Evolutionary conservation across 768 basidiomycete species (phyloP), one percentile per base, ranked within the genome.

Genomic region (Chalciporus pseudorubinellus): DNA sequence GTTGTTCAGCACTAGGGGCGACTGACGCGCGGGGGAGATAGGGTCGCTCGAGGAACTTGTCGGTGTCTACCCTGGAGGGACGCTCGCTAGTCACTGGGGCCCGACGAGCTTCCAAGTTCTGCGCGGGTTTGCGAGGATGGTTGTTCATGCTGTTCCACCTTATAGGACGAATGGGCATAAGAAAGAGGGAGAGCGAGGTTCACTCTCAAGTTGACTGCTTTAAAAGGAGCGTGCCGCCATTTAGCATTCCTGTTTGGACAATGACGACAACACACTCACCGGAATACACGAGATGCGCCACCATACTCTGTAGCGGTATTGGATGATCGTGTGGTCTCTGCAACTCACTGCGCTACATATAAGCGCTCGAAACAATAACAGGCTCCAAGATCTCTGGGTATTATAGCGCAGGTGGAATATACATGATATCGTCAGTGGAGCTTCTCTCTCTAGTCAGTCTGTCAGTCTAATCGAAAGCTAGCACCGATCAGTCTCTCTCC

Each of bases 21-120:
- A 59, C 21, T 6, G 65, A 59, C 4, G 66, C 67, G n/a, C 66
- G 60, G 26, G 65, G 39, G 10, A 67, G 57, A 45, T 68, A 69
- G 0, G 66, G 67, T 1, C 58, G 62, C 13, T 63, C 60, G 34
- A 67, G 53, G n/a, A 41, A 6, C 43, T 22, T 55, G 49, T 69
- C 67, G 3, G 66, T 67, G 34, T 69, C 65, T 31, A 43, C 36
- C 28, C 66, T 67, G 42, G 18, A 51, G 0, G 10, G 61, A 31
- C 63, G 67, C 3, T 26, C 18, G 24, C 31, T 19, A 0, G 66
- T 69, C 8, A 58, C 53, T 22, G 66, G 66, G 3, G 66, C 65
- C 38, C 1, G 48, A 3, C 40, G 39, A 36, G 59, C 65, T 8
- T 39, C 56, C 20, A 66, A 22, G 18, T 55, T 41, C 6, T 67